phyloP scores from a whole-genome alignment of 2,329 filamentous ascomycete genomes.

The Beauveria varroae region DNA sequence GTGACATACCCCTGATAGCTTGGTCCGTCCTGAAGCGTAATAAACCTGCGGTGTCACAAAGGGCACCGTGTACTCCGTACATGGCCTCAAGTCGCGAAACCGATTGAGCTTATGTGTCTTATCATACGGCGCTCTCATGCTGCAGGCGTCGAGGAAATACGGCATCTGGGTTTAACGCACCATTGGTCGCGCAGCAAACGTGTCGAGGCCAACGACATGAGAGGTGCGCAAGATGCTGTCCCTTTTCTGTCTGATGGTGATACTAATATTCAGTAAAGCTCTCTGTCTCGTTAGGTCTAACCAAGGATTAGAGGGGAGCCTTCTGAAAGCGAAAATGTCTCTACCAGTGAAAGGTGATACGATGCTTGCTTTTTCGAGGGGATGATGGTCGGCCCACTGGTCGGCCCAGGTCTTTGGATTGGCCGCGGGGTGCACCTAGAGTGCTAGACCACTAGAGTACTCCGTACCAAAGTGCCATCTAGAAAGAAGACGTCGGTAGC shows the following conservation, averaged over 20 bases:
- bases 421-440: not conserved
- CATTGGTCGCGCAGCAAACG: too few relatives aligned
- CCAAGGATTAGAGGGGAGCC: not conserved
- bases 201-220: not conserved
- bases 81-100: not conserved
- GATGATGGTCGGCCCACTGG: not conserved
- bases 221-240: not conserved
- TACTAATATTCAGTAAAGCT: not conserved
- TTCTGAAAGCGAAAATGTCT: not conserved
- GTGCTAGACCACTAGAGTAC: too few relatives aligned
- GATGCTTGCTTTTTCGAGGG: conserved; percentile 8
- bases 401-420: not conserved
- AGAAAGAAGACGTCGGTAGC: not conserved
- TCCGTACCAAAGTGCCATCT: not conserved
- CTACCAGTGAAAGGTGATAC: not conserved
- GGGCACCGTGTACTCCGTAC: too few relatives aligned
- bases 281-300: not conserved
- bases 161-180: not conserved
- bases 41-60: not conserved
- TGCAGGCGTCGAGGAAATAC: not conserved
- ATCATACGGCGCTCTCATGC: not conserved
- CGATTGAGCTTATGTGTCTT: too few relatives aligned
- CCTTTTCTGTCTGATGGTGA: not conserved
- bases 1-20: not conserved
- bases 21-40: not conserved